Evolutionary conservation across 2,329 filamentous ascomycete species (phyloP).

Genomic region (Microcera coccophila): DNA sequence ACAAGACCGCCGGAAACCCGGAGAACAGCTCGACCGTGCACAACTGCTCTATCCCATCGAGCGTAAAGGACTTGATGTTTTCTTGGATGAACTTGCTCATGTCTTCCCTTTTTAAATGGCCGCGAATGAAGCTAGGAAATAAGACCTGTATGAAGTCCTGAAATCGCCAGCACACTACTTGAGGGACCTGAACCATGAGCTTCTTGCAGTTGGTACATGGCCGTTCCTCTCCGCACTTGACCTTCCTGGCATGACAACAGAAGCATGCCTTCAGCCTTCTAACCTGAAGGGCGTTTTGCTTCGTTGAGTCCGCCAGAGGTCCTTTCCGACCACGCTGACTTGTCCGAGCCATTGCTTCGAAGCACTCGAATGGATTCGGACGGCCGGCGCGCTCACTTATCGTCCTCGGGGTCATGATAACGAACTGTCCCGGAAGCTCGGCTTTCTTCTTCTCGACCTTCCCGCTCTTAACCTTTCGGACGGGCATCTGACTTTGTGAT

Average conservation of each 20-base stretch:
- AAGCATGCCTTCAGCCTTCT: slow-evolving; percentile 55
- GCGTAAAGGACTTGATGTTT: slow-evolving; percentile 44
- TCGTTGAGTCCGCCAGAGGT: slow-evolving; percentile 50
- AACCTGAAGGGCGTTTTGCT: slow-evolving; percentile 52
- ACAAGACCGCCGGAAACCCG: slow-evolving; percentile 46
- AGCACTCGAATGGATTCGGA: slow-evolving; percentile 52
- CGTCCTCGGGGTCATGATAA: slow-evolving; percentile 52
- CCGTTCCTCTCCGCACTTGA: slow-evolving; percentile 53
- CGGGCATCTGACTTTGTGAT: slow-evolving; percentile 34
- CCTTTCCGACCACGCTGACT: slow-evolving; percentile 55
- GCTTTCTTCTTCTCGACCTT: slow-evolving; percentile 47
- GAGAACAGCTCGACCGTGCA: slow-evolving; percentile 48
- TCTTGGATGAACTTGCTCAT: slow-evolving; percentile 47
- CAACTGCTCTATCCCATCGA: slow-evolving; percentile 38
- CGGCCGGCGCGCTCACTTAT: slow-evolving; percentile 50
- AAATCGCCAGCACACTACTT: slow-evolving; percentile 58
- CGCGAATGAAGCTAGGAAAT: slow-evolving; percentile 50
- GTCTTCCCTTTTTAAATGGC: slow-evolving; percentile 48
- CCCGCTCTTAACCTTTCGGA: slow-evolving; percentile 42
- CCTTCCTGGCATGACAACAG: slow-evolving; percentile 57
- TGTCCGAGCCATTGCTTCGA: slow-evolving; percentile 49
- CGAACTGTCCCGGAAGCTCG: slow-evolving; percentile 44
- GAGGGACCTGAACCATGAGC: slow-evolving; percentile 46
- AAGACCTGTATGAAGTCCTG: slow-evolving; percentile 50
- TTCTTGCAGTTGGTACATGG: slow-evolving; percentile 56